phyloP scores from a whole-genome alignment of 345 rosid genomes.

The Linum usitatissimum region DNA sequence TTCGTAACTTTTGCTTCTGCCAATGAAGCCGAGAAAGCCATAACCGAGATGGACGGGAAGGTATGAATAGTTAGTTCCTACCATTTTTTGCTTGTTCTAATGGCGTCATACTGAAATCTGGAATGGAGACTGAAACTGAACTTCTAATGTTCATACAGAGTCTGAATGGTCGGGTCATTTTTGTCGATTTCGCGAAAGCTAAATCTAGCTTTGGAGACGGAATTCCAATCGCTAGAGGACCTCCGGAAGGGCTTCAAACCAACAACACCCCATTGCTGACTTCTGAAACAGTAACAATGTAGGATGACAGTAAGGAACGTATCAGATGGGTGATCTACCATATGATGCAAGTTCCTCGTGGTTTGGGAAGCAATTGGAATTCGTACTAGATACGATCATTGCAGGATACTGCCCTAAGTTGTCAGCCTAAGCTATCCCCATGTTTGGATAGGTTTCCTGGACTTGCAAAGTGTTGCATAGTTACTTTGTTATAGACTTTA shows the following conservation, averaged over 20 bases:
- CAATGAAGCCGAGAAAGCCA: constrained; percentile 61
- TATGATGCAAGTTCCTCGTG: too few species aligned
- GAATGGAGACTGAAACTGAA: neutral
- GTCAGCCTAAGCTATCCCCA: too few species aligned
- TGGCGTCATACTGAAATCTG: neutral
- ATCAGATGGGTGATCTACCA: too few species aligned
- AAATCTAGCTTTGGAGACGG: constrained; percentile 24
- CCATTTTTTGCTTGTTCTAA: neutral
- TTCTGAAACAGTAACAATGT: too few species aligned
- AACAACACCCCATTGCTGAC: too few species aligned
- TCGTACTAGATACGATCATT: too few species aligned
- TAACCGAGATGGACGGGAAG: constrained; percentile 57
- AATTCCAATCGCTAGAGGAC: constrained; percentile 72
- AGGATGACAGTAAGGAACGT: too few species aligned
- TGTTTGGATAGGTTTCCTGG: too few species aligned
- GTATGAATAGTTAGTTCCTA: constrained; percentile 19
- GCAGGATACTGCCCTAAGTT: too few species aligned
- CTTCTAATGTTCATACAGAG: constrained; percentile 1
- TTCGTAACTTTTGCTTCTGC: constrained; percentile 76
- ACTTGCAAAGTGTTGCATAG: too few species aligned
- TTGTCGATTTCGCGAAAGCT: constrained; percentile 67
- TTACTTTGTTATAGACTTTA: too few species aligned
- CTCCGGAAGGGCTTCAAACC: constrained; percentile 29
- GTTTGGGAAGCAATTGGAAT: too few species aligned
- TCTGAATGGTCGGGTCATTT: constrained; percentile 56